These are phyloP conservation scores for Diversispora epigaea DNA, from an alignment of 192 early-diverging fungal genomes.

Conservation along the genomic window DNA sequence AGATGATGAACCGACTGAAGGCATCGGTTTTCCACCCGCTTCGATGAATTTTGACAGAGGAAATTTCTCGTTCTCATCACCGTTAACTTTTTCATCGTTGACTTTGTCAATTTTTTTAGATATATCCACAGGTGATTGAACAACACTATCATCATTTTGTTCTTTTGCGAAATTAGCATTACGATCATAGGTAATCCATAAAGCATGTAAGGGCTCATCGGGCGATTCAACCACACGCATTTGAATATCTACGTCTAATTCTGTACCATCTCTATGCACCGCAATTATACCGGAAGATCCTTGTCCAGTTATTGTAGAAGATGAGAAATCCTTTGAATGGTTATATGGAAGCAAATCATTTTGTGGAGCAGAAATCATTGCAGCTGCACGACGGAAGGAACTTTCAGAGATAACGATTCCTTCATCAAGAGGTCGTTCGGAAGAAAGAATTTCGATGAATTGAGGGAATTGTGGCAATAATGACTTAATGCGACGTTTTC, in stretches of 20 bases:
- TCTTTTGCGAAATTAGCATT: constrained; percentile 44
- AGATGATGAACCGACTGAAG: not conserved
- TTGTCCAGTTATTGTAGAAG: not conserved
- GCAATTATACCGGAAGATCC: constrained; percentile 50
- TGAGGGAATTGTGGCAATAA: constrained; percentile 59
- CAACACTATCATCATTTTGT: constrained; percentile 22
- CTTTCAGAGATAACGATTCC: constrained; percentile 43
- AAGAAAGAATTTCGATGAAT: constrained; percentile 44
- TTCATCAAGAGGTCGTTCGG: constrained; percentile 39
- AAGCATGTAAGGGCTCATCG: constrained; percentile 51
- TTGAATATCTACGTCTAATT: constrained; percentile 60
- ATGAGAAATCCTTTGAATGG: not conserved
- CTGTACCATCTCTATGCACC: constrained; percentile 61
- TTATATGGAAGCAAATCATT: not conserved
- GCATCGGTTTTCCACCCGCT: constrained; percentile 25
- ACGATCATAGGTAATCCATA: constrained; percentile 67
- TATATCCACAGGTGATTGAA: not conserved
- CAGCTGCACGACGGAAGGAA: constrained; percentile 40
- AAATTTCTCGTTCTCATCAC: constrained; percentile 30
- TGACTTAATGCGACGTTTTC: constrained; percentile 51
- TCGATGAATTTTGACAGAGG: constrained; percentile 15
- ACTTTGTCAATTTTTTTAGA: constrained; percentile 24
- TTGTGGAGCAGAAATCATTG: constrained; percentile 33
- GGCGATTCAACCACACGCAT: constrained; percentile 53
- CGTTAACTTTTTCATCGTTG: constrained; percentile 28